Evolutionary conservation across 2,329 filamentous ascomycete species (phyloP).

Genomic region (Fusarium sp.): DNA sequence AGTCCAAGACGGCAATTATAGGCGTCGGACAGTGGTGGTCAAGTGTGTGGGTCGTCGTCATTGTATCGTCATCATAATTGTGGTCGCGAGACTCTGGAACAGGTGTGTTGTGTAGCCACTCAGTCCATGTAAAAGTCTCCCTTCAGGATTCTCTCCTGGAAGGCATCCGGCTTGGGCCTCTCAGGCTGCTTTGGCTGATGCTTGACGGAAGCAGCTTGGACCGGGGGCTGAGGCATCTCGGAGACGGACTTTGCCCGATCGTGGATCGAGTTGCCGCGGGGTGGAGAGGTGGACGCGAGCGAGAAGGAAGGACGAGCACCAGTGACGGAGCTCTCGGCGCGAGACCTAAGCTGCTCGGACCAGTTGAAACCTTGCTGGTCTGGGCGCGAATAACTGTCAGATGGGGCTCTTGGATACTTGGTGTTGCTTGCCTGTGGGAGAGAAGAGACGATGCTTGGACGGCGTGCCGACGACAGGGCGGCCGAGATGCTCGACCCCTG

Average conservation of each 20-base stretch:
- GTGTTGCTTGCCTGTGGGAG: slow-evolving; percentile 68
- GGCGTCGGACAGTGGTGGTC: slow-evolving; percentile 16
- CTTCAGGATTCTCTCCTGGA: slow-evolving; percentile 97
- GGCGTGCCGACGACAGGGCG: slow-evolving; percentile 49
- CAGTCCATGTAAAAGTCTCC: slow-evolving; percentile 99
- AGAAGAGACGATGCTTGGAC: slow-evolving; percentile 50
- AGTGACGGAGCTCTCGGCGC: slow-evolving; percentile 82
- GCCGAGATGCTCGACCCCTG: slow-evolving; percentile 47
- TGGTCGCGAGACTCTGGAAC: slow-evolving; percentile 18
- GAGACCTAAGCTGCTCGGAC: slow-evolving; percentile 93
- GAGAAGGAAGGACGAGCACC: slow-evolving; percentile 68
- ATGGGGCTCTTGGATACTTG: slow-evolving; percentile 67
- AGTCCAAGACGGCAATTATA: slow-evolving; percentile 19
- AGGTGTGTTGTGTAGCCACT: slow-evolving; percentile 35
- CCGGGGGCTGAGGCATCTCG: slow-evolving; percentile 69
- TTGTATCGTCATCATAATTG: slow-evolving; percentile 35
- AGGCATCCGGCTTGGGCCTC: slow-evolving; percentile 84
- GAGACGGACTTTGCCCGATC: slow-evolving; percentile 77
- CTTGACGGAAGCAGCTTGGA: slow-evolving; percentile 58
- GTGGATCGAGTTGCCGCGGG: slow-evolving; percentile 57
- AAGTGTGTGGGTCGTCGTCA: slow-evolving; percentile 22
- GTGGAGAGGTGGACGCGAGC: slow-evolving; percentile 59
- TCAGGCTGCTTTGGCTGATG: slow-evolving; percentile 49
- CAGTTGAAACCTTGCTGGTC: slow-evolving; percentile 93
- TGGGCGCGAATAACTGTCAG: slow-evolving; percentile 74